Evolutionary conservation across 2,329 filamentous ascomycete genomes (phyloP).

Genomic region (Epichloe sp.): DNA sequence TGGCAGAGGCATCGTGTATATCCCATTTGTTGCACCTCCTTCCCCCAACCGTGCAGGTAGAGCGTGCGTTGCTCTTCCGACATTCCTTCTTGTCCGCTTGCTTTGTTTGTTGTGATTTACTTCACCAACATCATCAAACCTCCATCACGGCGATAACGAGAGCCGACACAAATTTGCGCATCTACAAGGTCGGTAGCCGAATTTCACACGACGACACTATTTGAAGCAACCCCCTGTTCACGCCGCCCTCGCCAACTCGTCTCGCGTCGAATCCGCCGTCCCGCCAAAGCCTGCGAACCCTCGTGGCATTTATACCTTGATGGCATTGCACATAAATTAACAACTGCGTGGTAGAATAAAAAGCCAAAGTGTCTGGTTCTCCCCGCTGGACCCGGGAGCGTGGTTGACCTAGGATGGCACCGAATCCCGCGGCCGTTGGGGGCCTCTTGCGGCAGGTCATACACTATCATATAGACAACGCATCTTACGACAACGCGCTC

Average conservation of each 20-base stretch:
- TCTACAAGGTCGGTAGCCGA: too few species aligned
- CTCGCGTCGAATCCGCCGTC: not conserved
- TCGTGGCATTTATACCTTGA: slow-evolving; percentile 5
- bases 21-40: not conserved
- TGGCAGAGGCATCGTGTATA: not conserved
- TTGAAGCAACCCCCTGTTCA: not conserved
- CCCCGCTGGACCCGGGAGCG: slow-evolving; percentile 1
- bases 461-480: slow-evolving; percentile 73
- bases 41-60: not conserved
- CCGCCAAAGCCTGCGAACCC: not conserved
- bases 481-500: slow-evolving; percentile 75
- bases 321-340: not conserved
- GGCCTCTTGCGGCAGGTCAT: slow-evolving; percentile 45
- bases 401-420: slow-evolving; percentile 32
- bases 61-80: not conserved
- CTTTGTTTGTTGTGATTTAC: slow-evolving; percentile 1
- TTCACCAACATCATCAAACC: not conserved
- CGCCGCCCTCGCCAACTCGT: not conserved
- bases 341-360: not conserved
- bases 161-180: not conserved
- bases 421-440: slow-evolving; percentile 35
- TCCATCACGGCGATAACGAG: not conserved
- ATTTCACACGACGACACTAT: not conserved
- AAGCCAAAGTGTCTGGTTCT: not conserved
- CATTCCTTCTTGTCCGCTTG: not conserved